A percentile compares a stretch with the other conserved stretches of the same genome.
phyloP scores from a whole-genome alignment of 2,329 filamentous ascomycete genomes.

The Hymenoscyphus occultus region DNA sequence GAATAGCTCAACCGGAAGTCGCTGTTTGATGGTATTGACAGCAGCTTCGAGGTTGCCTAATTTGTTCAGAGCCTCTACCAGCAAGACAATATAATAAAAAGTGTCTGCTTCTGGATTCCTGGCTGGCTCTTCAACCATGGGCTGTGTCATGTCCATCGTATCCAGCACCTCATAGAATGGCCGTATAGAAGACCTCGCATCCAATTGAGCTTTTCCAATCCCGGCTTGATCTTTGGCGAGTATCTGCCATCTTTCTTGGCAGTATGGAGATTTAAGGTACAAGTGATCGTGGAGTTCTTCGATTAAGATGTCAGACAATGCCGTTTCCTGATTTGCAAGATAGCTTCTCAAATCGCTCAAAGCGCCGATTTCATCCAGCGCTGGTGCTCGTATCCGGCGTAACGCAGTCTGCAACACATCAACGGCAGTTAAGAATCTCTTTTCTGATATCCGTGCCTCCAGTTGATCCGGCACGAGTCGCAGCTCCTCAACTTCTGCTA shows the following conservation, averaged over 20 bases:
- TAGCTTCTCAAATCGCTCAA: constrained; percentile 83
- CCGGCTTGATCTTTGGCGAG: constrained; percentile 65
- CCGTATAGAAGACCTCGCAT: constrained; percentile 40
- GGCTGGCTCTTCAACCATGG: constrained; percentile 78
- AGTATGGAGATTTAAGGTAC: constrained; percentile 97
- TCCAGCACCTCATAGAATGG: constrained; percentile 62
- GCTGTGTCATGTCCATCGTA: constrained; percentile 55
- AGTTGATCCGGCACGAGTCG: constrained; percentile 87
- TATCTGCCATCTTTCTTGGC: constrained; percentile 90
- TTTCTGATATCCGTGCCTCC: constrained; percentile 93
- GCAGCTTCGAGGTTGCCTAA: constrained; percentile 82
- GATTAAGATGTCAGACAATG: constrained; percentile 90
- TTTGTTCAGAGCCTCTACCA: constrained; percentile 87
- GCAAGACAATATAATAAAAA: constrained; percentile 84
- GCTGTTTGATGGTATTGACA: constrained; percentile 86
- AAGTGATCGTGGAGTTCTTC: constrained; percentile 96
- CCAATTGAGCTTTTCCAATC: constrained; percentile 42
- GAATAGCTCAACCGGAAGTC: constrained; percentile 90
- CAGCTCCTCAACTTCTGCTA: constrained; percentile 83
- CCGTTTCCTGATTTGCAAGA: constrained; percentile 86
- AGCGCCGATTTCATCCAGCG: constrained; percentile 87
- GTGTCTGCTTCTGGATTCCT: constrained; percentile 95
- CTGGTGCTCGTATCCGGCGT: constrained; percentile 77
- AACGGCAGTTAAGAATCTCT: constrained; percentile 88
- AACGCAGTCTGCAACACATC: constrained; percentile 87